Evolutionary conservation across 208 protist species (phyloP), one percentile per base, ranked within the genome.

Genomic region (Acanthamoeba sp.): DNA sequence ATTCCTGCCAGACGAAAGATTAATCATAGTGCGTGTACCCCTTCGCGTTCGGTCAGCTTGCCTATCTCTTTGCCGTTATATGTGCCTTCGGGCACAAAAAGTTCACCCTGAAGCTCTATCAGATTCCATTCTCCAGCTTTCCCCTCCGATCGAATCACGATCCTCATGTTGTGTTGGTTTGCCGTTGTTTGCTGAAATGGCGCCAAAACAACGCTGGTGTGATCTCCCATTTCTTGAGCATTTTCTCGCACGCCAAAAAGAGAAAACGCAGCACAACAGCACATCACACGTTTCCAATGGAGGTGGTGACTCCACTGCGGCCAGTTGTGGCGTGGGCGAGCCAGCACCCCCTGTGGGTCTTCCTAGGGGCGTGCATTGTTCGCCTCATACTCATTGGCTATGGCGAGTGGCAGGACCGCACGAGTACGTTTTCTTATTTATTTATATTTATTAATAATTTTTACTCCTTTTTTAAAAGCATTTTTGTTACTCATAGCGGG

Each of bases 381-480:
- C 84, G 84, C 34, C 52, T 90, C 22, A 50, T 34, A 29, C 57
- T 90, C 7, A 66, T 90, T 18, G 42, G 84, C 36, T 90, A 90
- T 38, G 84, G 52, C 38, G 84, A 90, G 22, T 90, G 84, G 84
- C 84, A 90, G 84, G 84, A 90, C 84, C 48, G 52, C 27, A 90
- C 84, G 0, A 90, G 84, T 90, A 71, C 84, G 12, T 29, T 9
- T 80, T 80, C 6, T 18, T 45, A 6, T 80, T 80, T 34, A 36
- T 69, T 69, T 20, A 22, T 84, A 48, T n/a, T 84, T 48, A 0
- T 84, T 48, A n/a, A n/a, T n/a, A n/a, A 22, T 84, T 2, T n/a
- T 84, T 48, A 0, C 45, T 48, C 24, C 24, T 84, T 84, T 84
- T 32, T 69, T 0, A 1, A 18, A 36, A 50, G 18, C 24, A 1